Evolutionary conservation across 1,284 basidiomycete species (phyloP).

Genomic region (Coniferiporia weirii): DNA sequence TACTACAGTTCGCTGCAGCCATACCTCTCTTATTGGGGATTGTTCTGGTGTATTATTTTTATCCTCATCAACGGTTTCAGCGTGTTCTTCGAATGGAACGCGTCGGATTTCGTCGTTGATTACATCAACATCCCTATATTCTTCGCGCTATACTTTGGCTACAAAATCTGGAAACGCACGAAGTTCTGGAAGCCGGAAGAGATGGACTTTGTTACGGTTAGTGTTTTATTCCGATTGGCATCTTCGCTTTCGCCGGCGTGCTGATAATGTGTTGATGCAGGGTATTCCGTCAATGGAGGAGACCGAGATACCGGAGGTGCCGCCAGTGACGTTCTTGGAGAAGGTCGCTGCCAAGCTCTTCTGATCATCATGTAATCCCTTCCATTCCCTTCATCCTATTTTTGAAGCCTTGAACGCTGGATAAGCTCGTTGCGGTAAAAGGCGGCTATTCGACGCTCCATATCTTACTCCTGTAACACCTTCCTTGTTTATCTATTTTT

Average conservation of each 20-base stretch:
- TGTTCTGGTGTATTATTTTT: constrained; percentile 36
- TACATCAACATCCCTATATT: constrained; percentile 52
- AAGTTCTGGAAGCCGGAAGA: constrained; percentile 43
- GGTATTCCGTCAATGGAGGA: constrained; percentile 58
- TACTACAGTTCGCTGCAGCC: constrained; percentile 51
- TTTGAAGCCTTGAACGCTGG: too few species aligned
- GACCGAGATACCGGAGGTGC: constrained; percentile 42
- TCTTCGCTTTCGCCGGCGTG: not conserved
- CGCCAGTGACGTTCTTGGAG: constrained; percentile 36
- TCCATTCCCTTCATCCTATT: too few species aligned
- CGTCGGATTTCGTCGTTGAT: constrained; percentile 53
- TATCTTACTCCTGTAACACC: not conserved
- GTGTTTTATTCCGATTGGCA: constrained; percentile 21
- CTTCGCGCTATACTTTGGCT: constrained; percentile 47
- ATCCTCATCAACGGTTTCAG: constrained; percentile 49
- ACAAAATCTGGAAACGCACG: constrained; percentile 53
- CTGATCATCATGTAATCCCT: constrained; percentile 21
- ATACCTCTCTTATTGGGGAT: constrained; percentile 34
- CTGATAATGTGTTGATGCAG: constrained; percentile 24
- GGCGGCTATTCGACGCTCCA: not conserved
- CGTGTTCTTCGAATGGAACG: constrained; percentile 60
- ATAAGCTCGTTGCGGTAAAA: not conserved
- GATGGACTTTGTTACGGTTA: constrained; percentile 57
- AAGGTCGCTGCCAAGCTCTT: constrained; percentile 36
- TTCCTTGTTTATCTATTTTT: not conserved